These are phyloP conservation scores for Kurtzmaniella quercitrusa DNA, from an alignment of 1,139 yeast genomes.

Conservation along the genomic window DNA sequence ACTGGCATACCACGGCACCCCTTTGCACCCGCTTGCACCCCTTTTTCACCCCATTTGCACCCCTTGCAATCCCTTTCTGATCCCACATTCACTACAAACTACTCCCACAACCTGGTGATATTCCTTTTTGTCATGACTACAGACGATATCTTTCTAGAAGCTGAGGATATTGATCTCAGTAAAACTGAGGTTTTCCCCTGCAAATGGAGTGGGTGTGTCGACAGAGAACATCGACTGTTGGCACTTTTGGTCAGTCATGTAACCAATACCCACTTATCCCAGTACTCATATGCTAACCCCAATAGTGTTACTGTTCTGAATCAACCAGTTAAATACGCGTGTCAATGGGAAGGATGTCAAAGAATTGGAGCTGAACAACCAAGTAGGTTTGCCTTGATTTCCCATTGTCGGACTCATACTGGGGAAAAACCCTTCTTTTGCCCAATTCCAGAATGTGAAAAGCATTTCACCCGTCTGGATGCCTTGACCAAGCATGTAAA, in stretches of 20 bases:
- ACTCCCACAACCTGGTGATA: neutral
- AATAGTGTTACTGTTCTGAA: slow-evolving; percentile 12
- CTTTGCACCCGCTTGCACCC: no score
- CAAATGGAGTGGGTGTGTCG: slow-evolving; percentile 32
- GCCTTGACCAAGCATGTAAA: slow-evolving; percentile 63
- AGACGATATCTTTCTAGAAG: slow-evolving; percentile 8
- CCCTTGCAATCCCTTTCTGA: no score
- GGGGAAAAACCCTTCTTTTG: slow-evolving; percentile 69
- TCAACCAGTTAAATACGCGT: slow-evolving; percentile 39
- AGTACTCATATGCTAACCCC: slow-evolving; percentile 13
- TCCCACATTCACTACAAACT: neutral
- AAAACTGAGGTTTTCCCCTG: slow-evolving; percentile 15
- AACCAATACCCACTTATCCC: slow-evolving; percentile 25
- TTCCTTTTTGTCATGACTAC: neutral
- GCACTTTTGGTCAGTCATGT: slow-evolving; percentile 31
- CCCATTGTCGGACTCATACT: slow-evolving; percentile 64
- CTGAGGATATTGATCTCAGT: slow-evolving; percentile 5
- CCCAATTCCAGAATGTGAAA: slow-evolving; percentile 65
- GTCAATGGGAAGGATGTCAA: slow-evolving; percentile 62
- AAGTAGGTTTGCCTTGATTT: slow-evolving; percentile 53
- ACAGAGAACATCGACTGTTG: slow-evolving; percentile 16
- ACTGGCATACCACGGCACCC: no score
- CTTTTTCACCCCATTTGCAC: no score
- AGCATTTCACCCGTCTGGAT: slow-evolving; percentile 55
- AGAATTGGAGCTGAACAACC: slow-evolving; percentile 54